phyloP scores from a whole-genome alignment of 2,329 filamentous ascomycete genomes.

The Exophiala xenobiotica region DNA sequence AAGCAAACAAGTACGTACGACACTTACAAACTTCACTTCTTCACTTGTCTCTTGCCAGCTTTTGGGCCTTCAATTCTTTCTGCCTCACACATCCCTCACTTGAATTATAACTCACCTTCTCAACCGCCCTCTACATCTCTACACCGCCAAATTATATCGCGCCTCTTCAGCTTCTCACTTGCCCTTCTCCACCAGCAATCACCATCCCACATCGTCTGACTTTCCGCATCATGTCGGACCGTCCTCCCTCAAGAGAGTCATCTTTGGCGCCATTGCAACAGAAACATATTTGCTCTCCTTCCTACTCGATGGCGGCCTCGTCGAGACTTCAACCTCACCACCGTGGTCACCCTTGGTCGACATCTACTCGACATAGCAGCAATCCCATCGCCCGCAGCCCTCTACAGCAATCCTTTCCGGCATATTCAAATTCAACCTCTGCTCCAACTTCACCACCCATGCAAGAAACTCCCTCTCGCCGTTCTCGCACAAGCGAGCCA shows the following conservation, averaged over 20 bases:
- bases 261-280: conserved; percentile 7
- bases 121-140: too few species aligned
- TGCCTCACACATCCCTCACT: background rate
- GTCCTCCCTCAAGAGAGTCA: conserved; percentile 6
- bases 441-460: conserved; percentile 7
- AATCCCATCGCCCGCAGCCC: conserved; percentile 19
- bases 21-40: background rate
- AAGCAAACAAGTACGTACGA: background rate
- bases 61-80: too few species aligned
- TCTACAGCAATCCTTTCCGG: conserved; percentile 21
- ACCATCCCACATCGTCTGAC: background rate
- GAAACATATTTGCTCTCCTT: conserved; percentile 10
- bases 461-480: conserved; percentile 13
- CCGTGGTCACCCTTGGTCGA: background rate
- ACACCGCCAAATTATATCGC: too few species aligned
- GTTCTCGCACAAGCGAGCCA: conserved; percentile 12
- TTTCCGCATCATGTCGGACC: conserved; percentile 7
- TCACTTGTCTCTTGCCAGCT: too few species aligned
- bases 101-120: too few species aligned
- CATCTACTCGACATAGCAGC: conserved; percentile 15
- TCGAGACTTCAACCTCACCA: conserved; percentile 1
- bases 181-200: too few species aligned
- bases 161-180: too few species aligned
- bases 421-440: conserved; percentile 11
- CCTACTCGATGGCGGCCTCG: background rate